phyloP scores from a whole-genome alignment of 2,329 filamentous ascomycete species.

The Colletotrichum simmondsii region DNA sequence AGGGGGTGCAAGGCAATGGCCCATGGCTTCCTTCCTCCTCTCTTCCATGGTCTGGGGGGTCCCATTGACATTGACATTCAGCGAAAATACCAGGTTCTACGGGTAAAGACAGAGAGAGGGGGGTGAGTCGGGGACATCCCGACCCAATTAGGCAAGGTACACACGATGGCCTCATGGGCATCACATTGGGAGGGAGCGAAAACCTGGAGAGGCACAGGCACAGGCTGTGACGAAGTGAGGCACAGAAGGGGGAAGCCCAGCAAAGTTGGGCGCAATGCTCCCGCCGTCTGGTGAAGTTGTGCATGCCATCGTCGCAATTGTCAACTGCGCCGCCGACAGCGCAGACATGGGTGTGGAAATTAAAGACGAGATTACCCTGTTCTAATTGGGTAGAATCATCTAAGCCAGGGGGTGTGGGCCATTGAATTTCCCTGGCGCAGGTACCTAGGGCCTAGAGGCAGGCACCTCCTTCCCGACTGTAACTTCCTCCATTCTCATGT shows the following conservation, averaged over 20 bases:
- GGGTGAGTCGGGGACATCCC: neutral
- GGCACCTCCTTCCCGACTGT: neutral
- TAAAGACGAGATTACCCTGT: constrained; percentile 24
- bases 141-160: neutral
- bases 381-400: constrained; percentile 13
- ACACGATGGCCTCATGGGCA: constrained; percentile 3
- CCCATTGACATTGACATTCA: neutral
- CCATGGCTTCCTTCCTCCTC: neutral
- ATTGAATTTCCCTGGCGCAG: constrained; percentile 27
- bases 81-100: neutral
- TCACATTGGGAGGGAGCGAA: neutral
- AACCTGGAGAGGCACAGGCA: neutral
- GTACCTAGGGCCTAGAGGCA: constrained; percentile 15
- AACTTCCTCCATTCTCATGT: neutral
- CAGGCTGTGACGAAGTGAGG: neutral
- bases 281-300: constrained; percentile 5
- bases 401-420: constrained; percentile 15
- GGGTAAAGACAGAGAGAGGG: neutral
- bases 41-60: neutral
- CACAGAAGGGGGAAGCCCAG: constrained; percentile 11
- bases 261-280: constrained; percentile 26
- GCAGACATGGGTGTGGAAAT: constrained; percentile 26
- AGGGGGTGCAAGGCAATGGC: constrained; percentile 24
- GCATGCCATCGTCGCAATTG: constrained; percentile 30
- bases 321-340: constrained; percentile 28